phyloP scores from a whole-genome alignment of 2,329 filamentous ascomycete genomes.

The Neonectria magnoliae region DNA sequence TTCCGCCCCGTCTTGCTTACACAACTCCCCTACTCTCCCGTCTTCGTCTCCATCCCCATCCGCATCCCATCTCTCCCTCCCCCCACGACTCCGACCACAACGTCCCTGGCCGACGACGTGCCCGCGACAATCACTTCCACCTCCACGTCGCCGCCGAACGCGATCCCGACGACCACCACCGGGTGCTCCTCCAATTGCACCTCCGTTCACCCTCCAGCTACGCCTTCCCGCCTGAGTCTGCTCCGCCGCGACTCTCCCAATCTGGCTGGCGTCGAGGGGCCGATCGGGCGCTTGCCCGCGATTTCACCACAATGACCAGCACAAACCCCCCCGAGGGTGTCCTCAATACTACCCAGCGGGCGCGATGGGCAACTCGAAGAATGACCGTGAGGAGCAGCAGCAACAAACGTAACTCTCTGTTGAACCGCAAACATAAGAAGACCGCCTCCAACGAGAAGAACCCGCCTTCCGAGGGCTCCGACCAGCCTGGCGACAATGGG shows the following conservation, averaged over 20 bases:
- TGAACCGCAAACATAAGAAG: conserved; percentile 76
- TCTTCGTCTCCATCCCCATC: conserved; percentile 30
- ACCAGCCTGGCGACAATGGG: conserved; percentile 37
- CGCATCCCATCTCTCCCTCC: conserved; percentile 34
- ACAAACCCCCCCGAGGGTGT: conserved; percentile 43
- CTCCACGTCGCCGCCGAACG: conserved; percentile 18
- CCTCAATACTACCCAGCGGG: conserved; percentile 69
- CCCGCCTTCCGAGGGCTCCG: conserved; percentile 52
- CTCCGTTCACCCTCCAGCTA: conserved; percentile 27
- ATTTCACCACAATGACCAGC: conserved; percentile 49
- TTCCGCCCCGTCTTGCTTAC: conserved; percentile 44
- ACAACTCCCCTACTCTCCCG: conserved; percentile 40
- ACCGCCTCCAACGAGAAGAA: conserved; percentile 75
- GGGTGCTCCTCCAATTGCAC: conserved; percentile 40
- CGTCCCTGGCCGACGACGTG: conserved; percentile 36
- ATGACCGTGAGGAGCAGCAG: conserved; percentile 78
- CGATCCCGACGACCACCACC: conserved; percentile 36
- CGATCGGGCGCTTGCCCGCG: conserved; percentile 53
- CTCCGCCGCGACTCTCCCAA: conserved; percentile 37
- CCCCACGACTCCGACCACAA: conserved; percentile 35
- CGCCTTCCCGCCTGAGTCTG: conserved; percentile 27
- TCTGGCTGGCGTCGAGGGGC: conserved; percentile 51
- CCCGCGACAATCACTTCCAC: conserved; percentile 14
- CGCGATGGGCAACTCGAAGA: conserved; percentile 97
- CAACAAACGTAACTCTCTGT: conserved; percentile 83